Evolutionary conservation across 176 grass and related monocot species (phyloP).

Genomic region (Secale cereale): DNA sequence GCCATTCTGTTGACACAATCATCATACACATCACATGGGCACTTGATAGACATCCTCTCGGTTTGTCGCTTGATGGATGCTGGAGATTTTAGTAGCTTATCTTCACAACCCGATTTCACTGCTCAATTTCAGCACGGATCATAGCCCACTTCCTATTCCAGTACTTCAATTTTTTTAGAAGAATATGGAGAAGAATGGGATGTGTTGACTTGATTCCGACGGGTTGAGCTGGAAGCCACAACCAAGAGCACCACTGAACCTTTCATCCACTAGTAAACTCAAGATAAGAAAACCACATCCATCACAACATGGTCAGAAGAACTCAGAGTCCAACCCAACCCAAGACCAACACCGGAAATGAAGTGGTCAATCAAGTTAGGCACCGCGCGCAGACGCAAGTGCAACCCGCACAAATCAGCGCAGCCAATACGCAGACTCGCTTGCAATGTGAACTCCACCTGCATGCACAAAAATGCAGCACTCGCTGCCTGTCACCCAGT

Average conservation of each 20-base stretch:
- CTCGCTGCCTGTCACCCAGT: not conserved
- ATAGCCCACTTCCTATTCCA: not conserved
- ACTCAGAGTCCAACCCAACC: constrained; percentile 2
- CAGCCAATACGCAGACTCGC: not conserved
- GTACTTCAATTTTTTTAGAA: too few species aligned
- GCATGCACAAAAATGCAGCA: constrained; percentile 18
- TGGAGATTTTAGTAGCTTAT: not conserved
- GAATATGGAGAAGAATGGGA: not conserved
- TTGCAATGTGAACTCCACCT: constrained; percentile 42
- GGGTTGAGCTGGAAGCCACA: constrained; percentile 37
- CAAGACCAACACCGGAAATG: not conserved
- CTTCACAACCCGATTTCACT: not conserved
- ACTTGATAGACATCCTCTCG: not conserved
- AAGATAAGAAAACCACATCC: not conserved
- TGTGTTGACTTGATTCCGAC: not conserved
- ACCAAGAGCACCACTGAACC: not conserved
- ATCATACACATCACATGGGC: not conserved
- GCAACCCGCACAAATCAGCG: constrained; percentile 2
- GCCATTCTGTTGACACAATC: not conserved
- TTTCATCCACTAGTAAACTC: not conserved
- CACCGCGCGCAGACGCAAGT: too few species aligned
- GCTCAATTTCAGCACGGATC: not conserved
- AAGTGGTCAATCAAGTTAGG: constrained; percentile 38
- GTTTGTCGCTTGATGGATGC: not conserved
- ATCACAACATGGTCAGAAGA: not conserved